phyloP scores from a whole-genome alignment of 805 yeast genomes.

The Candida insectorum region DNA sequence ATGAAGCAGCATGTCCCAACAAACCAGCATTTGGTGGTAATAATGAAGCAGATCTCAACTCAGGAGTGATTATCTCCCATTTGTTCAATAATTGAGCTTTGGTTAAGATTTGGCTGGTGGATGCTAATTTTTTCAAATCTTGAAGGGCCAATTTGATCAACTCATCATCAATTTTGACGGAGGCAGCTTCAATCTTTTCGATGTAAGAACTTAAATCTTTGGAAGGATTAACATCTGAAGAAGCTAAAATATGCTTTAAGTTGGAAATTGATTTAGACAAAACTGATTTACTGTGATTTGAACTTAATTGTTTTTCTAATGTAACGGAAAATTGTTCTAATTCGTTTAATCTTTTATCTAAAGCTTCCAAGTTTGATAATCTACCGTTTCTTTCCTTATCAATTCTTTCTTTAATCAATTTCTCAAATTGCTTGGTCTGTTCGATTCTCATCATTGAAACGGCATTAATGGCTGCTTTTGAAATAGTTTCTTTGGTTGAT shows the following conservation, averaged over 20 bases:
- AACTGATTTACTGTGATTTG: slow-evolving; percentile 31
- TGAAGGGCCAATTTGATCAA: slow-evolving; percentile 28
- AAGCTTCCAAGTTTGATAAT: slow-evolving; percentile 61
- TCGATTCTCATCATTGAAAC: slow-evolving; percentile 63
- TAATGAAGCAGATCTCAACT: slow-evolving; percentile 82
- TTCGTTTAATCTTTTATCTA: slow-evolving; percentile 51
- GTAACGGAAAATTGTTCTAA: slow-evolving; percentile 53
- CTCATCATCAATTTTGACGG: slow-evolving; percentile 28
- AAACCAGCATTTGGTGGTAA: slow-evolving; percentile 96
- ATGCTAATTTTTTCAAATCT: slow-evolving; percentile 35
- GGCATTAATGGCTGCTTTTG: slow-evolving; percentile 71
- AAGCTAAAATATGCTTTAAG: slow-evolving; percentile 27
- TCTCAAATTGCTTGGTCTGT: slow-evolving; percentile 53
- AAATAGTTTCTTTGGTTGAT: slow-evolving; percentile 60
- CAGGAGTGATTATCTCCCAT: slow-evolving; percentile 78
- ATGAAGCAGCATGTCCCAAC: slow-evolving; percentile 84
- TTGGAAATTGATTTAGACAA: slow-evolving; percentile 30
- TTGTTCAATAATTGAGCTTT: slow-evolving; percentile 74
- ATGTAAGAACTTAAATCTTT: slow-evolving; percentile 36
- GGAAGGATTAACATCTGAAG: slow-evolving; percentile 14
- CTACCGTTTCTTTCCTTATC: slow-evolving; percentile 66
- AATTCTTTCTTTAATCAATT: slow-evolving; percentile 26
- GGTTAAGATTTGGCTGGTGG: slow-evolving; percentile 59
- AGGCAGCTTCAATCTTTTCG: slow-evolving; percentile 20
- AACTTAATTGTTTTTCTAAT: slow-evolving; percentile 34